These are phyloP conservation scores for Cucurbita maxima DNA, from an alignment of 306 rosid species.

Conservation along the genomic window DNA sequence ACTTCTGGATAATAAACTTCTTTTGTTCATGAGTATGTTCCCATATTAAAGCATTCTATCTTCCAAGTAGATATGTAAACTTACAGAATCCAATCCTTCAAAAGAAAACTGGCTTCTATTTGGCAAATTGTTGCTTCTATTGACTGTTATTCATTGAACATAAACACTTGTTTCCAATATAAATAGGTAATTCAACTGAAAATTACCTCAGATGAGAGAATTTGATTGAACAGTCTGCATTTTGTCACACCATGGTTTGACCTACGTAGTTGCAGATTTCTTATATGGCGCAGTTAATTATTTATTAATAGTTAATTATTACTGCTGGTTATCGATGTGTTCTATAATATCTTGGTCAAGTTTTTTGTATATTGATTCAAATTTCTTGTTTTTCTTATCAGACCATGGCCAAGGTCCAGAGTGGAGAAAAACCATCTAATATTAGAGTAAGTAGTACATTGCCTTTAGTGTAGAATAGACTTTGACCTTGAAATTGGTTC, in stretches of 20 bases:
- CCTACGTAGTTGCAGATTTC: background rate
- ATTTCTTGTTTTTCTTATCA: constrained; percentile 16
- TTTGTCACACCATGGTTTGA: background rate
- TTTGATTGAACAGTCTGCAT: background rate
- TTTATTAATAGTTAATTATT: background rate
- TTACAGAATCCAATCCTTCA: background rate
- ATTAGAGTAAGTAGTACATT: constrained; percentile 39
- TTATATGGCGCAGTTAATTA: background rate
- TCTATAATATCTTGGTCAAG: background rate
- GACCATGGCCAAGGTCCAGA: constrained; percentile 84
- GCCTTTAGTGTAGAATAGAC: background rate
- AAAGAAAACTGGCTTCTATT: background rate
- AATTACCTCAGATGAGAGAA: background rate
- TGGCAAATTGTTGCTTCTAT: background rate
- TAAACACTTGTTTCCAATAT: background rate
- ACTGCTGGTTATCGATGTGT: background rate
- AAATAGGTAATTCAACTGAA: background rate
- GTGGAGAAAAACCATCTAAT: constrained; percentile 83
- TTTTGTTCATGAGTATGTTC: background rate
- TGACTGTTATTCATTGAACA: background rate
- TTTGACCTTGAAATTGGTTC: background rate
- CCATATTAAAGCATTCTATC: background rate
- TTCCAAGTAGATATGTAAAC: background rate
- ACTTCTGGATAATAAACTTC: background rate
- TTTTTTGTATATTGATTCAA: background rate